Conservation (phyloP, 805 yeast species). For the Ogataea trehalophila region DNA sequence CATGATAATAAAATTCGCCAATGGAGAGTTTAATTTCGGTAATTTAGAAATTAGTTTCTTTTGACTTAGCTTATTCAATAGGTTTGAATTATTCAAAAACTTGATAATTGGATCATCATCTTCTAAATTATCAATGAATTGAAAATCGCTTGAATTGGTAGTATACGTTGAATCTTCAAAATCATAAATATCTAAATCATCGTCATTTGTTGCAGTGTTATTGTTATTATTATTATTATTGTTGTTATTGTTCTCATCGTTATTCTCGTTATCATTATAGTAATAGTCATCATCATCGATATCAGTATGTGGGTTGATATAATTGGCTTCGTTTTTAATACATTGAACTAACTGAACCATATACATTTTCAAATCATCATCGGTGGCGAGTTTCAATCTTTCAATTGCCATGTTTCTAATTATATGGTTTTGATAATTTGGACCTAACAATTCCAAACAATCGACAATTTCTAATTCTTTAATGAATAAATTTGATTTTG, state of each 20-base stretch:
- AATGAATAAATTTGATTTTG: conserved; percentile 25
- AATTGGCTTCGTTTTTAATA: conserved; percentile 62
- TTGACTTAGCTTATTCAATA: conserved; percentile 11
- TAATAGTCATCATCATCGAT: conserved; percentile 16
- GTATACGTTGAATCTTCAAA: conserved; percentile 24
- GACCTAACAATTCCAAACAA: conserved; percentile 72
- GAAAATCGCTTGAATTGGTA: conserved; percentile 30
- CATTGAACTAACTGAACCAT: conserved; percentile 90
- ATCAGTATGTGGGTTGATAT: conserved; percentile 20
- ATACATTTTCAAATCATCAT: conserved; percentile 75
- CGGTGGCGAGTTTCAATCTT: conserved; percentile 69
- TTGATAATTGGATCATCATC: conserved; percentile 22
- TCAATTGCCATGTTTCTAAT: conserved; percentile 88
- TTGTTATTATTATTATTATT: not conserved
- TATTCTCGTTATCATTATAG: conserved; percentile 1
- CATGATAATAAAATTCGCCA: conserved; percentile 70
- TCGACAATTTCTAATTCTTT: conserved; percentile 32
- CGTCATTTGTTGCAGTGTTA: conserved; percentile 2
- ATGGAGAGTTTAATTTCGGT: conserved; percentile 43
- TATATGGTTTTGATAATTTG: conserved; percentile 63
- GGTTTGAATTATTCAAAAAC: conserved; percentile 21
- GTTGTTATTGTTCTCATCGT: not conserved
- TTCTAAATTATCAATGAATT: conserved; percentile 25
- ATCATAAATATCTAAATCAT: conserved; percentile 17
- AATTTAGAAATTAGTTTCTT: conserved; percentile 11